phyloP scores from a whole-genome alignment of 1,284 basidiomycete species.

The Hypsizygus ulmarius region DNA sequence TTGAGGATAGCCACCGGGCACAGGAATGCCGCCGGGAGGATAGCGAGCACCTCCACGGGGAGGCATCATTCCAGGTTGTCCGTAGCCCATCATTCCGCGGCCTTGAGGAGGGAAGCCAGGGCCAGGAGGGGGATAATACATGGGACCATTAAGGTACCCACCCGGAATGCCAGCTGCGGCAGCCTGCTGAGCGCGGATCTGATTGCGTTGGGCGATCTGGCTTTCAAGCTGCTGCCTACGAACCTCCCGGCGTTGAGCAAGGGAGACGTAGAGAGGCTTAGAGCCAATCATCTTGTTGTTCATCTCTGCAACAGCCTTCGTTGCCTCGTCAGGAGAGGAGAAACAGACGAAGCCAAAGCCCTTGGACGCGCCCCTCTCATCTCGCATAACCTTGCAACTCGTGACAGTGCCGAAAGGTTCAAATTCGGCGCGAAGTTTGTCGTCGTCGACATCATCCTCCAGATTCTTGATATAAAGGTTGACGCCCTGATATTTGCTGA shows the following conservation, averaged over 20 bases:
- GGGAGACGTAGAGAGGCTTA: slow-evolving; percentile 98
- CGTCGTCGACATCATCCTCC: slow-evolving; percentile 92
- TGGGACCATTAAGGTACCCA: slow-evolving; percentile 80
- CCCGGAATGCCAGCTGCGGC: slow-evolving; percentile 81
- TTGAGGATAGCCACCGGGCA: slow-evolving; percentile 60
- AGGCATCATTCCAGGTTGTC: slow-evolving; percentile 83
- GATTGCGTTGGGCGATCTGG: slow-evolving; percentile 95
- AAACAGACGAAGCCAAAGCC: slow-evolving; percentile 99
- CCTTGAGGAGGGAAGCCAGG: slow-evolving; percentile 82
- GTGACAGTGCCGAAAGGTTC: slow-evolving; percentile 97
- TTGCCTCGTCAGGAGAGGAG: slow-evolving; percentile 97
- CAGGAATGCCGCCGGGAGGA: slow-evolving; percentile 61
- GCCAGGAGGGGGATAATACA: slow-evolving; percentile 82
- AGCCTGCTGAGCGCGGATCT: slow-evolving; percentile 93
- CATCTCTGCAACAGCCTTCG: slow-evolving; percentile 99
- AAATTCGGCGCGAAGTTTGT: slow-evolving; percentile 93
- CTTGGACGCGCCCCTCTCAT: slow-evolving; percentile 88
- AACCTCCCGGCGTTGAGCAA: slow-evolving; percentile 98
- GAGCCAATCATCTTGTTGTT: slow-evolving; percentile 99
- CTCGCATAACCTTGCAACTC: slow-evolving; percentile 99
- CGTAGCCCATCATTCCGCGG: slow-evolving; percentile 82
- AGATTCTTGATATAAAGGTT: slow-evolving; percentile 99
- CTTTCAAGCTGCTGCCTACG: slow-evolving; percentile 98
- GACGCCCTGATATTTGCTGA: slow-evolving; percentile 98
- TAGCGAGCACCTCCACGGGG: slow-evolving; percentile 55